Percentiles rank a stretch among this genome's conserved stretches.
Evolutionary conservation across 345 rosid species (phyloP).

Genomic region (Hibiscus mutabilis): DNA sequence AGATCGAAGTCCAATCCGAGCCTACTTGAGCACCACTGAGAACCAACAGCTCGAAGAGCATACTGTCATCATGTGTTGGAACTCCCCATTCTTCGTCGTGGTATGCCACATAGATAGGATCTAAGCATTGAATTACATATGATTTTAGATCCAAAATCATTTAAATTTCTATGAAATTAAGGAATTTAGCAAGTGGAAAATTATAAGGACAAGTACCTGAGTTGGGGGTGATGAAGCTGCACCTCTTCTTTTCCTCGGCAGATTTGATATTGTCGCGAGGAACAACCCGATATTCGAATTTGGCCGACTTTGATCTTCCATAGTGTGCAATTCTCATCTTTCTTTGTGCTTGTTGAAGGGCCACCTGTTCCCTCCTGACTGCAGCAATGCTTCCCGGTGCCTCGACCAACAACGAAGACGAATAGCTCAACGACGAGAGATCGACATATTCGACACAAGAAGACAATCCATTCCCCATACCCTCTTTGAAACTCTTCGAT

Average conservation of each 20-base stretch:
- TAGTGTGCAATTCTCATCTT: constrained; percentile 63
- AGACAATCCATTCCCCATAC: neutral
- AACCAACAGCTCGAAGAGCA: constrained; percentile 48
- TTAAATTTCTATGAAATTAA: neutral
- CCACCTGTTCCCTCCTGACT: constrained; percentile 56
- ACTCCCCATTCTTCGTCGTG: constrained; percentile 75
- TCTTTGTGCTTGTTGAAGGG: constrained; percentile 49
- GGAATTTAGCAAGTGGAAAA: neutral
- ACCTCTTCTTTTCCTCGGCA: constrained; percentile 31
- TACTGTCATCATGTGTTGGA: constrained; percentile 51
- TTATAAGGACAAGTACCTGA: constrained; percentile 31
- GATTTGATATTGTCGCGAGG: constrained; percentile 21
- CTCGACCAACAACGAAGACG: constrained; percentile 35
- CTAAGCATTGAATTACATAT: constrained; percentile 16
- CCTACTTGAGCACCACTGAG: constrained; percentile 63
- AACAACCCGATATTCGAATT: constrained; percentile 28
- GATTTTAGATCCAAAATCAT: neutral
- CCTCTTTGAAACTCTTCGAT: constrained; percentile 49
- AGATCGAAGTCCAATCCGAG: constrained; percentile 61
- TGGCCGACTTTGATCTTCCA: constrained; percentile 56
- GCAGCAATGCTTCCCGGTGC: constrained; percentile 62
- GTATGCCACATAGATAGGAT: constrained; percentile 53
- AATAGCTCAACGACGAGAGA: constrained; percentile 19
- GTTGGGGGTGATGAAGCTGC: constrained; percentile 52
- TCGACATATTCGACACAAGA: constrained; percentile 5